Conservation (phyloP, 495 filamentous ascomycete species). For the Lindgomyces ingoldianus region DNA sequence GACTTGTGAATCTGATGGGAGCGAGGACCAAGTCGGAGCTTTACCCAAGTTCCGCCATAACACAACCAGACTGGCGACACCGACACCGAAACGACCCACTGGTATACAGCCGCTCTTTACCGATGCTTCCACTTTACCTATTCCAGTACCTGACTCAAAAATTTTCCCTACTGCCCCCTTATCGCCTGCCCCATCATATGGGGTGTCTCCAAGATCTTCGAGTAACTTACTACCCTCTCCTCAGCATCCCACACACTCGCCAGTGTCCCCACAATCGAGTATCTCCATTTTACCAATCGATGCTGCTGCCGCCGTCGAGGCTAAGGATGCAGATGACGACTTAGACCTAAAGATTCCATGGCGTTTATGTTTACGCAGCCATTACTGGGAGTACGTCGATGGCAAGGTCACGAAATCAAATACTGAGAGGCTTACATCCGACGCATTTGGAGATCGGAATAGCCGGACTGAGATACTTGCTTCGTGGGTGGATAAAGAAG, state of each 20-base stretch:
- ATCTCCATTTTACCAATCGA: slow-evolving; percentile 13
- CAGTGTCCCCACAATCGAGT: slow-evolving; percentile 26
- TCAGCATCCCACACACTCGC: background rate
- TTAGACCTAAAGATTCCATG: slow-evolving; percentile 30
- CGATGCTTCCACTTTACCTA: slow-evolving; percentile 14
- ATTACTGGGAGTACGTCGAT: slow-evolving; percentile 34
- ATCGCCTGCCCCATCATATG: slow-evolving; percentile 27
- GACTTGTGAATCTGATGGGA: slow-evolving; percentile 26
- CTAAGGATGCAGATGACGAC: slow-evolving; percentile 24
- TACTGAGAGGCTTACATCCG: slow-evolving; percentile 1
- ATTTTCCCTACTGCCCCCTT: slow-evolving; percentile 15
- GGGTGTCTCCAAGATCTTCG: slow-evolving; percentile 24
- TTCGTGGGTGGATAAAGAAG: slow-evolving; percentile 34
- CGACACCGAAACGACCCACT: slow-evolving; percentile 6
- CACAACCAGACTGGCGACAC: background rate
- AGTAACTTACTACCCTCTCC: slow-evolving; percentile 7
- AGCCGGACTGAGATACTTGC: slow-evolving; percentile 31
- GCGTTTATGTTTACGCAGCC: slow-evolving; percentile 15
- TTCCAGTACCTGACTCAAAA: slow-evolving; percentile 2
- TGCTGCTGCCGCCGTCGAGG: slow-evolving; percentile 23
- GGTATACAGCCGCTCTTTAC: slow-evolving; percentile 23
- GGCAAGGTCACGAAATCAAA: slow-evolving; percentile 22
- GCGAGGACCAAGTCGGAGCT: slow-evolving; percentile 22
- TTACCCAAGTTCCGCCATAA: slow-evolving; percentile 8
- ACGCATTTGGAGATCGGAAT: slow-evolving; percentile 18